Evolutionary conservation across 805 yeast species (phyloP).

Genomic region (Metschnikowia koreensis): DNA sequence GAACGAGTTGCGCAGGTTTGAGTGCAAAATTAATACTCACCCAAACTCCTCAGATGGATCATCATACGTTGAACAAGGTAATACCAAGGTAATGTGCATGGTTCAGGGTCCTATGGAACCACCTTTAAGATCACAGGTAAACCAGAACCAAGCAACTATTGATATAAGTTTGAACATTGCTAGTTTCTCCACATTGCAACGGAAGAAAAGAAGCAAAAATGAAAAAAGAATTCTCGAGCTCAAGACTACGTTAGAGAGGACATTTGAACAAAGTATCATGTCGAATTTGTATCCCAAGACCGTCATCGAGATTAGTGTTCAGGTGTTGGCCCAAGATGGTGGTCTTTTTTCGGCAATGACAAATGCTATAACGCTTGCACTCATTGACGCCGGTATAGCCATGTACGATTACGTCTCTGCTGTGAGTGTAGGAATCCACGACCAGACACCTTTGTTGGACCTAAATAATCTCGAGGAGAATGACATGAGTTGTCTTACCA

Average conservation of each 20-base stretch:
- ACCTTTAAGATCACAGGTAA: conserved; percentile 47
- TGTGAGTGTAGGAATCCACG: conserved; percentile 75
- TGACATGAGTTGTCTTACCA: conserved; percentile 76
- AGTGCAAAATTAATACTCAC: conserved; percentile 82
- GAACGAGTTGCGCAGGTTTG: conserved; percentile 85
- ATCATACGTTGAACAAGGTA: conserved; percentile 87
- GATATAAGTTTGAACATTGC: conserved; percentile 69
- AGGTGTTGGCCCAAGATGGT: conserved; percentile 88
- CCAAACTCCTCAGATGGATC: conserved; percentile 90
- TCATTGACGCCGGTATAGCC: conserved; percentile 93
- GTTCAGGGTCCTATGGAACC: conserved; percentile 94
- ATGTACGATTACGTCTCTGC: conserved; percentile 89
- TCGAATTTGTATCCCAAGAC: conserved; percentile 79
- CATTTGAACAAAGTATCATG: conserved; percentile 73
- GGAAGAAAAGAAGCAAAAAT: conserved; percentile 64
- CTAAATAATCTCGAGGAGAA: conserved; percentile 78
- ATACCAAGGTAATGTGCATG: conserved; percentile 79
- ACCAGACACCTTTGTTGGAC: conserved; percentile 74
- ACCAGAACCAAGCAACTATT: conserved; percentile 53
- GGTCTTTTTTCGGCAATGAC: conserved; percentile 76
- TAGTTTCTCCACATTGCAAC: conserved; percentile 74
- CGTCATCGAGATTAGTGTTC: conserved; percentile 67
- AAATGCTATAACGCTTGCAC: conserved; percentile 84
- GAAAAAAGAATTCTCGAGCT: conserved; percentile 73
- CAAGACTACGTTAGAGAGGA: conserved; percentile 61